Base-by-base conservation (phyloP, 140 eudicot species). In the Senecio squalidus region DNA sequence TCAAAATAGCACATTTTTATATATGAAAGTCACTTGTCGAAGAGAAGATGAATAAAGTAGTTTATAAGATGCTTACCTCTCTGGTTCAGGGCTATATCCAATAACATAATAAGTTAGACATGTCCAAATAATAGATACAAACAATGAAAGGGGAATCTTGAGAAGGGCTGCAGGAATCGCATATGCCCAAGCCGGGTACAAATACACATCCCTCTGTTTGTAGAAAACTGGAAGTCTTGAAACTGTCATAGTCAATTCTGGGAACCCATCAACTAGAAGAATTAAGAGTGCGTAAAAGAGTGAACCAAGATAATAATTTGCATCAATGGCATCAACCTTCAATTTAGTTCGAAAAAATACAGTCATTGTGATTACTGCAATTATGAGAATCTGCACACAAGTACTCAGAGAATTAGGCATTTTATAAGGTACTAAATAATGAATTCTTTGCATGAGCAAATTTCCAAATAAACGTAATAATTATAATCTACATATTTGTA, bases 111-210 rank as follows among this genome's bases (percentile, higher is more conserved):
- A 83, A 9, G 84, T 83, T 22, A 80, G 77, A 61, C 60, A 72
- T 4, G 78, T 75, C 92, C 92, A 83, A 62, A 83, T 40, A 38
- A 77, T 7, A 55, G 87, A 63, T 66, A 55, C 81, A 44, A 80
- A 60, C 14, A 83, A n/a, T 38, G 92, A 79, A 3, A 76, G 16
- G 6, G 93, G 92, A 51, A 76, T 46, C 69, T 83, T 83, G 45
- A 83, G 75, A 38, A 83, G 69, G 44, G 81, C 66, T 57, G 84
- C 75, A 50, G 93, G 87, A 68, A 84, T 74, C 23, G 82, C 82
- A 29, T 80, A 84, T 9, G 87, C 87, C 93, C 93, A 84, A 46
- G 93, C 87, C 23, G 93, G 93, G 62, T 80, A 80, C 60, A 84
- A 84, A 76, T 51, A 71, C 72, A 84, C 58, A 46, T 84, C 93